A percentile compares a stretch with the other conserved stretches of the same genome.
Conservation (phyloP, 2,329 filamentous ascomycete species). For the Paramyrothecium roridum region DNA sequence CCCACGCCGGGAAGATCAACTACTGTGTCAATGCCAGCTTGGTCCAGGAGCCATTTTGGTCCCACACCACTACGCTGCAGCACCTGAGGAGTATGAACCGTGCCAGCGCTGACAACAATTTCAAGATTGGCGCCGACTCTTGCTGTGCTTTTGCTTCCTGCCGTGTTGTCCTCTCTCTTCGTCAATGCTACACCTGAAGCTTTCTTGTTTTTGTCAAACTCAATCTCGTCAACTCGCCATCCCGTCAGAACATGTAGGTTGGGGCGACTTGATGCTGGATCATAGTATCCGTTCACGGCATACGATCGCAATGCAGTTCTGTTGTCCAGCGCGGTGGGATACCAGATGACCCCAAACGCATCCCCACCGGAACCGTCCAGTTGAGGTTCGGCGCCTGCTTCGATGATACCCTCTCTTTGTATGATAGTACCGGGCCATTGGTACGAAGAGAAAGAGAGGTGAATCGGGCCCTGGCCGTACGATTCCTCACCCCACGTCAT, state of each 20-base stretch:
- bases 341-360: slow-evolving; percentile 1
- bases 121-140: not conserved
- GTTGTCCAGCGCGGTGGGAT: slow-evolving; percentile 1
- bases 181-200: not conserved
- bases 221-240: not conserved
- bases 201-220: not conserved
- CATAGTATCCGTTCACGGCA: slow-evolving; percentile 1
- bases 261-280: not conserved
- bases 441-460: not conserved
- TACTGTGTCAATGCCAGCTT: not conserved
- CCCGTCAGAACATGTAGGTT: slow-evolving; percentile 1
- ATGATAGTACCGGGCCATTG: not conserved
- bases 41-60: not conserved
- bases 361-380: not conserved
- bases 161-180: not conserved
- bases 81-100: not conserved
- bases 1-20: slow-evolving; percentile 1
- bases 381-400: slow-evolving; percentile 1
- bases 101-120: not conserved
- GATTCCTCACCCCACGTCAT: slow-evolving; percentile 1
- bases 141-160: not conserved
- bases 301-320: not conserved
- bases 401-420: not conserved
- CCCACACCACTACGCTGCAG: not conserved
- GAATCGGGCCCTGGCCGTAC: not conserved